phyloP scores from a whole-genome alignment of 192 early-diverging fungal species.

The Helicostylum pulchrum region DNA sequence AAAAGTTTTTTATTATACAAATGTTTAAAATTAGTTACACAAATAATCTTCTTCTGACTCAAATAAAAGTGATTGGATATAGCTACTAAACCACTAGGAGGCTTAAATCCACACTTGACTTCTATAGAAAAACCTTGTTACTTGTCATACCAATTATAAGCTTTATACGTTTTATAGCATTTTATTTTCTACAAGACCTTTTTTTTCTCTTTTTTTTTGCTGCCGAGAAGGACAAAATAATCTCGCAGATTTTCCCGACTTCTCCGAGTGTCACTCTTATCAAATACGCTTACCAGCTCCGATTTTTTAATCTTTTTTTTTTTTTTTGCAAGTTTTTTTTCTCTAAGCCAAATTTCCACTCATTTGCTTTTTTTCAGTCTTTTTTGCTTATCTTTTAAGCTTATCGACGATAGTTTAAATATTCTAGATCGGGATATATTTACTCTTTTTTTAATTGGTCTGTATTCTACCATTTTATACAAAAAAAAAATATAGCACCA shows the following conservation, averaged over 20 bases:
- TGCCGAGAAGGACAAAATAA: neutral
- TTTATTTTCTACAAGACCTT: too few relatives aligned
- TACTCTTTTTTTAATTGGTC: too few relatives aligned
- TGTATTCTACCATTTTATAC: too few relatives aligned
- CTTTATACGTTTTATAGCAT: too few relatives aligned
- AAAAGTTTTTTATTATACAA: neutral
- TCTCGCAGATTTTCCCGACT: neutral
- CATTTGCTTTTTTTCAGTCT: neutral
- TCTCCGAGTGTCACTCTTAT: conserved; percentile 16
- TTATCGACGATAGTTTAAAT: neutral
- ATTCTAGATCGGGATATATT: neutral
- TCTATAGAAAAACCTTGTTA: too few relatives aligned
- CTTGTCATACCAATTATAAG: too few relatives aligned
- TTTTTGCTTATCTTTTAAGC: neutral
- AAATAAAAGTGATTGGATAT: neutral
- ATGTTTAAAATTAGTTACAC: neutral
- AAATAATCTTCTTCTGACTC: neutral
- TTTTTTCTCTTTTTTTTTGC: neutral
- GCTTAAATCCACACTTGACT: too few relatives aligned
- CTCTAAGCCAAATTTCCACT: too few relatives aligned
- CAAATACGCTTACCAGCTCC: neutral
- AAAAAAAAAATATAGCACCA: too few relatives aligned
- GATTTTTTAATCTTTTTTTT: neutral
- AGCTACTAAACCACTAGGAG: neutral
- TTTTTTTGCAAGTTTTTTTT: neutral